These are phyloP conservation scores for Paecilomyces formosus DNA, from an alignment of 2,329 filamentous ascomycete species.

Conservation along the genomic window DNA sequence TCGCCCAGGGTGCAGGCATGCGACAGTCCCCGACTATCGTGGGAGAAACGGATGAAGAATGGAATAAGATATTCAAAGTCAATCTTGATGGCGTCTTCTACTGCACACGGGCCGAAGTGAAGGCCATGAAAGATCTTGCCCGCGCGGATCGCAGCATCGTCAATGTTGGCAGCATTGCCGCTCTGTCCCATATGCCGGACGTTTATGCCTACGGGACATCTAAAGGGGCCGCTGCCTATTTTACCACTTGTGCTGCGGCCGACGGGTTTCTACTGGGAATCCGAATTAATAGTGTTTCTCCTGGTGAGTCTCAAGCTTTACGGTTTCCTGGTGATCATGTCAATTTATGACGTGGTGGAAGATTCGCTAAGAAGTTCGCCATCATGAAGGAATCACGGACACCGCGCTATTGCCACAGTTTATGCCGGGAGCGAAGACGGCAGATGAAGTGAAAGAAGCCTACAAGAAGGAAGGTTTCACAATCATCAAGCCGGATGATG, in stretches of 20 bases:
- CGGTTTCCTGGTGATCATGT: background rate
- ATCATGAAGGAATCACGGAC: slow-evolving; percentile 4
- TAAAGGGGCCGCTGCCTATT: slow-evolving; percentile 9
- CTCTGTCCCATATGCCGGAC: slow-evolving; percentile 6
- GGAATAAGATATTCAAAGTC: slow-evolving; percentile 6
- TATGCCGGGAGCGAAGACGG: slow-evolving; percentile 1
- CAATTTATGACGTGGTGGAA: too few species aligned
- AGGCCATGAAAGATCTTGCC: slow-evolving; percentile 6
- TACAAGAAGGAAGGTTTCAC: slow-evolving; percentile 4
- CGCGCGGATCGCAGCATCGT: slow-evolving; percentile 6
- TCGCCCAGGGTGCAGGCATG: slow-evolving; percentile 5
- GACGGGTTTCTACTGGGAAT: slow-evolving; percentile 24
- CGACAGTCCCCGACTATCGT: slow-evolving; percentile 5
- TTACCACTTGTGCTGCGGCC: slow-evolving; percentile 7
- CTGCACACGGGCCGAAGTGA: slow-evolving; percentile 6
- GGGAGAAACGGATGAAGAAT: slow-evolving; percentile 7
- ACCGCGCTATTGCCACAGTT: slow-evolving; percentile 10
- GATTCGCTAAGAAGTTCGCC: too few species aligned
- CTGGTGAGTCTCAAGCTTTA: slow-evolving; percentile 28
- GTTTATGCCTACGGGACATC: slow-evolving; percentile 10
- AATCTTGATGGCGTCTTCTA: slow-evolving; percentile 11
- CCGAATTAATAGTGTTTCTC: slow-evolving; percentile 53
- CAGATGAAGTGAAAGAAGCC: slow-evolving; percentile 3
- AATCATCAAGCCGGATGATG: slow-evolving; percentile 8
- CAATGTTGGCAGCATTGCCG: slow-evolving; percentile 9